A percentile compares a stretch with the other conserved stretches of the same genome.
Evolutionary conservation across 2,329 filamentous ascomycete species (phyloP).

Genomic region (Diaporthe citri): DNA sequence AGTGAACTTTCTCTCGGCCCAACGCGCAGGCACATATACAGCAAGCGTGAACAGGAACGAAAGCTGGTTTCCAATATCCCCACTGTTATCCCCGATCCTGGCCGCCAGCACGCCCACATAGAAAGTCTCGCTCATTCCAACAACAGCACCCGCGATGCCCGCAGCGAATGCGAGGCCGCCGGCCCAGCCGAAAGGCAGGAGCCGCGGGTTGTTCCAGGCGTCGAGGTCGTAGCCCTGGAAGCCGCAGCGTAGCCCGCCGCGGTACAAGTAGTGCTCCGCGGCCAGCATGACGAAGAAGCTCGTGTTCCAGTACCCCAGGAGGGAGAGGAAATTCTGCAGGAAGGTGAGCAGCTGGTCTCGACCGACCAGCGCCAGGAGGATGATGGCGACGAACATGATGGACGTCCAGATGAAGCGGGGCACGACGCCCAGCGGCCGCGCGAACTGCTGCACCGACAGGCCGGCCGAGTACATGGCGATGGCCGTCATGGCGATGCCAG

Average conservation of each 20-base stretch:
- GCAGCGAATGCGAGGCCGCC: slow-evolving; percentile 58
- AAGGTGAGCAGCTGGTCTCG: slow-evolving; percentile 57
- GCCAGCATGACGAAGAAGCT: slow-evolving; percentile 62
- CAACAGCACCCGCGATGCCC: slow-evolving; percentile 61
- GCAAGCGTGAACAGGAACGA: slow-evolving; percentile 62
- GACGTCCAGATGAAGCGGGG: slow-evolving; percentile 63
- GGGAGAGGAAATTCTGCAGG: slow-evolving; percentile 60
- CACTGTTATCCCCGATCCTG: slow-evolving; percentile 58
- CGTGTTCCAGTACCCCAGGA: slow-evolving; percentile 65
- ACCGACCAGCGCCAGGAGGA: slow-evolving; percentile 59
- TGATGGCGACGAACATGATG: slow-evolving; percentile 58
- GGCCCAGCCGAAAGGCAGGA: slow-evolving; percentile 58
- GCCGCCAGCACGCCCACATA: slow-evolving; percentile 61
- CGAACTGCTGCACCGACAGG: slow-evolving; percentile 56
- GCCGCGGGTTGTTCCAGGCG: slow-evolving; percentile 59
- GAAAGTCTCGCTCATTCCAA: slow-evolving; percentile 72
- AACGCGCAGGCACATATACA: slow-evolving; percentile 61
- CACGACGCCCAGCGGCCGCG: slow-evolving; percentile 55
- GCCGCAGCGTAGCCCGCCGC: slow-evolving; percentile 49
- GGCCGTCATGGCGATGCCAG: slow-evolving; percentile 60
- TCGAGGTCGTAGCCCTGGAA: slow-evolving; percentile 61
- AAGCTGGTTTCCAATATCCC: slow-evolving; percentile 66
- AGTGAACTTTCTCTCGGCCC: slow-evolving; percentile 60
- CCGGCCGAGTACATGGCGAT: slow-evolving; percentile 57
- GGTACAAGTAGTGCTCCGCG: slow-evolving; percentile 62